Percentiles rank a stretch among this genome's conserved stretches.
phyloP scores from a whole-genome alignment of 257 asterid genomes.

The Rauvolfia tetraphylla region DNA sequence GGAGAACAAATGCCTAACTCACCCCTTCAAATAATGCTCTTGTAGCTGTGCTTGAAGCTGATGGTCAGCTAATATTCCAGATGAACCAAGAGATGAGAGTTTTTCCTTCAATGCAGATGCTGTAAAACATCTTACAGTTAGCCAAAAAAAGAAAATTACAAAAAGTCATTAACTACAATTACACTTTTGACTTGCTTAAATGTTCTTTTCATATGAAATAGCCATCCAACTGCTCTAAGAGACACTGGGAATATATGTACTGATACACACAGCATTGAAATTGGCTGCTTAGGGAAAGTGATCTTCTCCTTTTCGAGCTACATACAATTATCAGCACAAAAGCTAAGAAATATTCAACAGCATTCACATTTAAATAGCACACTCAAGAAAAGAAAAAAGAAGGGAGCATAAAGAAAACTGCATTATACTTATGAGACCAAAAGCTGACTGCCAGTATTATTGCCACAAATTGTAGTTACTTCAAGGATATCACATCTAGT shows the following conservation, averaged over 20 bases:
- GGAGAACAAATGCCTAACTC: slow-evolving; percentile 30
- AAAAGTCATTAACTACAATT: neutral
- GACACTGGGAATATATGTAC: neutral
- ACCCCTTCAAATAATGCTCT: slow-evolving; percentile 96
- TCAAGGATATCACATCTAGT: neutral
- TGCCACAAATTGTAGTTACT: neutral
- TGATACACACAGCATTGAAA: neutral
- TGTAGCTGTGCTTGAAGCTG: slow-evolving; percentile 97
- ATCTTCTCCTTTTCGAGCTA: neutral
- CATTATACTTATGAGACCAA: neutral
- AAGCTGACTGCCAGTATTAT: neutral
- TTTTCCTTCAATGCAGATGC: slow-evolving; percentile 97
- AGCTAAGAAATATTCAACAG: neutral
- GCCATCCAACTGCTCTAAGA: neutral
- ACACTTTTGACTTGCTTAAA: neutral
- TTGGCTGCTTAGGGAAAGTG: neutral
- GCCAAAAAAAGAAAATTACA: slow-evolving; percentile 5
- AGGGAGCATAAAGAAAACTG: neutral
- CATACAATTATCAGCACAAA: neutral
- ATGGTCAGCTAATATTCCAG: slow-evolving; percentile 98
- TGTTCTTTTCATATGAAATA: neutral
- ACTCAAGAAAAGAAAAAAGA: neutral
- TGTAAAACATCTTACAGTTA: slow-evolving; percentile 38
- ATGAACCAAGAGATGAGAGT: slow-evolving; percentile 92
- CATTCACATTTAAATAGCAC: no score